Evolutionary conservation across 2,329 filamentous ascomycete genomes (phyloP).

Genomic region (Penicillium sp.): DNA sequence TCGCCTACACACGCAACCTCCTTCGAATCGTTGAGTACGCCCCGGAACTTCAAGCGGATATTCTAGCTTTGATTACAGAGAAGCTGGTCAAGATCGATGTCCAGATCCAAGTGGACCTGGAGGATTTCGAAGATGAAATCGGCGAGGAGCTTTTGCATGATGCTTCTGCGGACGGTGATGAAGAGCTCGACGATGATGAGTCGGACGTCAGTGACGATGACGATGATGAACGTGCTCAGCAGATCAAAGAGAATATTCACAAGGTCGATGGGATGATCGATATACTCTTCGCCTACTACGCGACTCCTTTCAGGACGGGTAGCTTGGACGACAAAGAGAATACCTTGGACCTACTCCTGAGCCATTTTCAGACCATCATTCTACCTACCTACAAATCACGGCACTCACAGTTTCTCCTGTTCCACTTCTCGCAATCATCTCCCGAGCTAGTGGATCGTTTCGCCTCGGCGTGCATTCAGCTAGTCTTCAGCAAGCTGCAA

Average conservation of each 20-base stretch:
- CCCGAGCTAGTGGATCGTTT: conserved; percentile 75
- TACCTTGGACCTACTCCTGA: conserved; percentile 70
- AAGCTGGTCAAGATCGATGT: conserved; percentile 90
- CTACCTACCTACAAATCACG: conserved; percentile 86
- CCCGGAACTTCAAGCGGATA: conserved; percentile 68
- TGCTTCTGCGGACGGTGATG: conserved; percentile 40
- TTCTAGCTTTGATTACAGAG: conserved; percentile 76
- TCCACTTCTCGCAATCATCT: conserved; percentile 85
- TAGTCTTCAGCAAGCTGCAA: conserved; percentile 63
- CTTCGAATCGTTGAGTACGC: conserved; percentile 71
- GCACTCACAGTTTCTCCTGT: conserved; percentile 91
- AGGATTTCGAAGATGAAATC: conserved; percentile 84
- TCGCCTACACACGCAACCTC: conserved; percentile 83
- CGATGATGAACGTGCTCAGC: conserved; percentile 51
- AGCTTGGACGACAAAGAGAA: conserved; percentile 63
- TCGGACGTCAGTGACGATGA: conserved; percentile 54
- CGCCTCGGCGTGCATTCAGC: conserved; percentile 66
- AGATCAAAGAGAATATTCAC: conserved; percentile 73
- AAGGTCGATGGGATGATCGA: conserved; percentile 91
- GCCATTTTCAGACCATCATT: conserved; percentile 81
- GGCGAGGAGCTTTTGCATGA: conserved; percentile 61
- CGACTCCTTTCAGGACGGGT: conserved; percentile 63
- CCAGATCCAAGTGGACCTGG: conserved; percentile 87
- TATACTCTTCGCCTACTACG: conserved; percentile 77
- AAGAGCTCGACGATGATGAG: conserved; percentile 53